Evolutionary conservation across 768 basidiomycete species (phyloP).

Genomic region (Russula olivacea): DNA sequence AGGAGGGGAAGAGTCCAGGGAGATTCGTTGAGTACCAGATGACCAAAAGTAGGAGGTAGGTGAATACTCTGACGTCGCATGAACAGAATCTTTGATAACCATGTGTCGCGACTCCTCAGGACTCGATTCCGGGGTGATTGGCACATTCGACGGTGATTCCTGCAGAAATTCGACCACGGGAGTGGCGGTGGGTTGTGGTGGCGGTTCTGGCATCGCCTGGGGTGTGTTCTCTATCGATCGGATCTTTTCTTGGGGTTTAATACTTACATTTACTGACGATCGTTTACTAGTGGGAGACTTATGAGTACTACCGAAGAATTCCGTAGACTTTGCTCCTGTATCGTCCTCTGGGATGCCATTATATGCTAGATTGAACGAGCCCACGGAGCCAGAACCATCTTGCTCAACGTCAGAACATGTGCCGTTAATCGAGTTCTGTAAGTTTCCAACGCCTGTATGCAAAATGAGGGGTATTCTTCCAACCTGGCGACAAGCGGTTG

Average conservation of each 20-base stretch:
- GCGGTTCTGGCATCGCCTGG: neutral
- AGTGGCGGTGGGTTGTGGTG: neutral
- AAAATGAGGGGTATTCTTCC: slow-evolving; percentile 25
- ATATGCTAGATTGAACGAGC: neutral
- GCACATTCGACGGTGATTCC: neutral
- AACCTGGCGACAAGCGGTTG: slow-evolving; percentile 9
- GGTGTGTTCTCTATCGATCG: neutral
- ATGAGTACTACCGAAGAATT: neutral
- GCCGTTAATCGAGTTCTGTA: neutral
- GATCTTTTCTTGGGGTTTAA: neutral
- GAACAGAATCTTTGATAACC: slow-evolving; percentile 3
- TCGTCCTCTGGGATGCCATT: neutral
- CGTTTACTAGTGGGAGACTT: neutral
- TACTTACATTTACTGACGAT: neutral
- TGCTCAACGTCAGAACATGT: neutral
- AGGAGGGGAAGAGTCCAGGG: neutral
- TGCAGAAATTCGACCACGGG: slow-evolving; percentile 3
- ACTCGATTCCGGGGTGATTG: slow-evolving; percentile 10
- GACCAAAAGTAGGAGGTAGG: neutral
- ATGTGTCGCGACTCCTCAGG: neutral
- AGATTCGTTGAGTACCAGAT: neutral
- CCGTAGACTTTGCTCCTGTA: neutral
- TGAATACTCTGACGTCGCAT: neutral
- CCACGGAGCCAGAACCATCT: neutral
- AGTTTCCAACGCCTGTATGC: slow-evolving; percentile 6